Base-by-base conservation (phyloP, 1,284 basidiomycete genomes). In the Pseudozyma thailandica region DNA sequence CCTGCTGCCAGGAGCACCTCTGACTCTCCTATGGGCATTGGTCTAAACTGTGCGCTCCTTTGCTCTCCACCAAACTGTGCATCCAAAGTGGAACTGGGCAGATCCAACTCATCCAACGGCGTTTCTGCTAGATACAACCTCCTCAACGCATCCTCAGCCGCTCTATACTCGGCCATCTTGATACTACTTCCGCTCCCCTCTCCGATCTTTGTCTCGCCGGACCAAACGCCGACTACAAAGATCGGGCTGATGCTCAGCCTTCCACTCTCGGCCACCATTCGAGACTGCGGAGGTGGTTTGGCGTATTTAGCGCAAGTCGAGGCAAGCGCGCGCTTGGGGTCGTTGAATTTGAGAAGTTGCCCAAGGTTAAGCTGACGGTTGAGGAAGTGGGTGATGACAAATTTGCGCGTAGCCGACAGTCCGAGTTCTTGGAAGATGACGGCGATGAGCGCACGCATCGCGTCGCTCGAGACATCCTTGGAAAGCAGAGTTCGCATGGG, bases 151-250 rank as follows among this genome's bases (percentile, higher is more conserved):
- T 93, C 91, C 83, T 93, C 92, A 4, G 92, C 92, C 20, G 92
- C 91, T 37, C 96, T 87, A 84, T 89, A 96, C 84, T 98, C 93
- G 16, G 94, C 94, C 95, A 98, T 98, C 81, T 89, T 89, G 58
- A 97, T 86, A 16, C 92, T 93, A 75, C 89, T 92, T 45, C 96
- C 96, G 80, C 93, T 93, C 8, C 94, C 94, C 85, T 99, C 94
- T 13, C 95, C 93, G 3, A 99, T 87, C 84, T 97, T 90, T 26
- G 85, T 75, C 70, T 91, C 90, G 20, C 88, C 88, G n/a, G 92
- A 91, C 83, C 89, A 98, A 47, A 96, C 90, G 21, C 94, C 95
- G 10, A 97, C 91, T 15, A 97, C 91, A 83, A 92, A 98, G 37
- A 96, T 87, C 0, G 95, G 94, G 7, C 91, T 90, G 75, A 92